Evolutionary conservation across 2,329 filamentous ascomycete species (phyloP), one percentile per base, ranked within the genome.

Genomic region (Claviceps digitariae): DNA sequence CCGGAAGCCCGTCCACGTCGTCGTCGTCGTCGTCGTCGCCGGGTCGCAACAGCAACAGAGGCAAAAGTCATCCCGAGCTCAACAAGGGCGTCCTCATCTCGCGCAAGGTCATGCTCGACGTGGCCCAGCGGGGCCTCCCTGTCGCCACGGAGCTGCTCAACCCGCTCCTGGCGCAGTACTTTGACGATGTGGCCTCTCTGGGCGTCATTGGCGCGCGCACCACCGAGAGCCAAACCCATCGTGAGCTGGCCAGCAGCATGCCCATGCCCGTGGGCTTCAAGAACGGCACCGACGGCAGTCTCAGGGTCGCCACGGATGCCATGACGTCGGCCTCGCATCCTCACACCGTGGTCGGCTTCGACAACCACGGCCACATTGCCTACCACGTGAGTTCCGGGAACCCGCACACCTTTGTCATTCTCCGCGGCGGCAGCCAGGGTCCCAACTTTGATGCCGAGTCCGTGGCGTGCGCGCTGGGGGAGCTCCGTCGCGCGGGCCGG

Each of bases 231-330:
- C 93, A 98, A 74, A 78, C 97, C 57, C 93, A 98, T 71, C 84
- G 93, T 54, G 93, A 98, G 72, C 75, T 98, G 58, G 91, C 93
- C 23, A 93, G 87, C 52, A 93, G 93, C 65, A 77, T 97, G 38
- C 94, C 87, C 61, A 97, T 96, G 85, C 93, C 93, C 2, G 90
- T 98, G 12, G 93, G 93, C 51, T 98, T 98, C 86, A 98, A 98
- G 81, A 98, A 98, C 71, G 93, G 93, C 59, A 98, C 93, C 34
- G 93, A 98, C 67, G 93, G 93, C 51, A 86, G 84, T 9, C 74
- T 97, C 48, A 81, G 84, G 54, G 90, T 97, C 4, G 90, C 93
- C 13, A 88, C 97, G 61, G 93, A 98, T 67, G 93, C 93, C 50
- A 95, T 97, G 67, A 90, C 90, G 57, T 88, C 93, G 17, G 91